These are phyloP conservation scores for Amoeboaphelidium protococcarum DNA, from an alignment of 371 early-diverging fungal species.

Conservation along the genomic window DNA sequence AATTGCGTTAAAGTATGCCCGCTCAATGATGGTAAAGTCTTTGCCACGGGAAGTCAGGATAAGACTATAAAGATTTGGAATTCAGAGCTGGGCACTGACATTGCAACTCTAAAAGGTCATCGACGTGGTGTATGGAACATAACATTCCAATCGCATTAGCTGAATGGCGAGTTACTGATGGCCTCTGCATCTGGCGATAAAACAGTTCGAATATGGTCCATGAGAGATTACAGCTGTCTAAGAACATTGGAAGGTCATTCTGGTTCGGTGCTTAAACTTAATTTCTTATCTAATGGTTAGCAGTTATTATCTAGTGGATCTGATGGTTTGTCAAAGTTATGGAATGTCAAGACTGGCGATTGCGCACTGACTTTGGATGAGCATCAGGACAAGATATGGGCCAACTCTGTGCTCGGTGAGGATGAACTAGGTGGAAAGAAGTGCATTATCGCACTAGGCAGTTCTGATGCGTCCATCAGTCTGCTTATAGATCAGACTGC, in stretches of 20 bases:
- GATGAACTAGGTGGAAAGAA: slow-evolving; percentile 39
- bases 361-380: slow-evolving; percentile 70
- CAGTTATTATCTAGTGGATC: slow-evolving; percentile 65
- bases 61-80: slow-evolving; percentile 87
- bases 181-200: slow-evolving; percentile 79
- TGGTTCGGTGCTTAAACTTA: slow-evolving; percentile 59
- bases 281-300: slow-evolving; percentile 56
- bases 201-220: slow-evolving; percentile 75
- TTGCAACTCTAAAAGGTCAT: slow-evolving; percentile 74
- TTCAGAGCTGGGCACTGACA: slow-evolving; percentile 41
- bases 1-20: slow-evolving; percentile 75
- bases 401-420: slow-evolving; percentile 38
- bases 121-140: slow-evolving; percentile 78
- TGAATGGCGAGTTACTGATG: slow-evolving; percentile 43
- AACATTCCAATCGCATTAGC: slow-evolving; percentile 28
- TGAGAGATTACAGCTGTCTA: slow-evolving; percentile 57
- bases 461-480: slow-evolving; percentile 63
- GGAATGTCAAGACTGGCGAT: slow-evolving; percentile 68
- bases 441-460: slow-evolving; percentile 41
- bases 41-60: slow-evolving; percentile 93
- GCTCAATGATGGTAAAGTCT: slow-evolving; percentile 60
- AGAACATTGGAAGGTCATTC: slow-evolving; percentile 90
- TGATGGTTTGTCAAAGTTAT: slow-evolving; percentile 78
- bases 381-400: slow-evolving; percentile 78
- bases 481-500: slow-evolving; percentile 75